A percentile compares a stretch with the other conserved stretches of the same genome.
These are phyloP conservation scores for Trypanosoma rangeli DNA, from an alignment of 208 protist genomes.

Conservation along the genomic window DNA sequence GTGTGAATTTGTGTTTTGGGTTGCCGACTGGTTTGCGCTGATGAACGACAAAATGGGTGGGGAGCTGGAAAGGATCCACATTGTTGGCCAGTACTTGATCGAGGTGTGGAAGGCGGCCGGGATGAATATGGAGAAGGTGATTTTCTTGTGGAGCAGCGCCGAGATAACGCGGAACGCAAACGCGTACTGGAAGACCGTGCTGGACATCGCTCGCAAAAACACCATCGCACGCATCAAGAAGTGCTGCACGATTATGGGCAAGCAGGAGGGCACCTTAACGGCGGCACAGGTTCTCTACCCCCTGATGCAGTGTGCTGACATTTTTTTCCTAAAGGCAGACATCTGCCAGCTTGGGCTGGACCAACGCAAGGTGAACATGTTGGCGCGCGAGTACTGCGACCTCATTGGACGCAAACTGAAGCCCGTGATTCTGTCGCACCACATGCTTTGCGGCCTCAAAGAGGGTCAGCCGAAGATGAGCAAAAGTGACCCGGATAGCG, in stretches of 20 bases:
- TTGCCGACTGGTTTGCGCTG: constrained; percentile 99
- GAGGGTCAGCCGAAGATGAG: constrained; percentile 98
- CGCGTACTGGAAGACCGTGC: constrained; percentile 96
- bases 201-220: constrained; percentile 97
- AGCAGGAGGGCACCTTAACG: constrained; percentile 95
- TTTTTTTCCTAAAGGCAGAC: constrained; percentile 99
- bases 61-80: constrained; percentile 97
- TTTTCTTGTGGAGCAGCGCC: constrained; percentile 97
- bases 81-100: constrained; percentile 97
- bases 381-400: constrained; percentile 99
- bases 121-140: constrained; percentile 97
- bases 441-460: constrained; percentile 97
- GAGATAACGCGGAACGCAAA: constrained; percentile 95
- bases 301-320: constrained; percentile 99
- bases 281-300: constrained; percentile 99
- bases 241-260: constrained; percentile 99
- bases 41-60: constrained; percentile 99
- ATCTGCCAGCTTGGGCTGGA: constrained; percentile 99
- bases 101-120: constrained; percentile 99
- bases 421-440: constrained; percentile 98
- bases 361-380: constrained; percentile 99
- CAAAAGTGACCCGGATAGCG: constrained; percentile 98
- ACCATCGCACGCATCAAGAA: constrained; percentile 96
- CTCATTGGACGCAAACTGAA: constrained; percentile 88
- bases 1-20: constrained; percentile 98